Base-by-base conservation (phyloP, 257 asterid species). In the Ajuga chamaepitys region DNA sequence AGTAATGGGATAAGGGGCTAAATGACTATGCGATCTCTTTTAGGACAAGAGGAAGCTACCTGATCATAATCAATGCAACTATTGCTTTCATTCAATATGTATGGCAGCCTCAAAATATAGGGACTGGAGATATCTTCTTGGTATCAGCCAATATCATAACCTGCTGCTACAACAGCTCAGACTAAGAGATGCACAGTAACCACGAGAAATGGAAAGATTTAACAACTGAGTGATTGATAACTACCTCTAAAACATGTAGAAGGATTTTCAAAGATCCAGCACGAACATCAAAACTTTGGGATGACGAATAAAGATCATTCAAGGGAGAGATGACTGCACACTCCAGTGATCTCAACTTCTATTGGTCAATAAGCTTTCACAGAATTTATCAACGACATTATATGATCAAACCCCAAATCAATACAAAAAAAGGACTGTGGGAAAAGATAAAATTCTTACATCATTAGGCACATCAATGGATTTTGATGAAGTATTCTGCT, bases 241-340 rank as follows among this genome's bases (percentile, higher is more conserved):
- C 62, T 78, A 87, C 99, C 95, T 89, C 99, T 61, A 93, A 74
- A 56, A 89, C 97, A 66, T 93, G 99, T 82, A 93, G 76, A 80
- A 93, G 97, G 80, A 89, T 87, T 79, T 84, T 93, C 67, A 93
- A 75, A 65, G 96, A 90, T 72, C 95, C 97, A 64, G 78, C 81
- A 37, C 95, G 96, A 60, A 88, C 83, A 65, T 93, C 99, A 54
- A 76, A 74, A 72, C 76, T 78, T 75, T 84, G 82, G 68, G 95
- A 81, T 66, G 88, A 84, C 55, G 88, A 86, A 80, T 83, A 93
- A 28, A 93, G 97, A 75, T 56, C 85, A 37, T 66, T 81, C 58
- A 93, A 75, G 0, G 99, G 97, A 72, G 97, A 82, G 66, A 89
- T 85, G 78, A 88, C 84, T 70, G 95, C 83, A 77, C 91, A 81